Evolutionary conservation across 1,139 yeast species (phyloP).

Genomic region (Geotrichum candidum): DNA sequence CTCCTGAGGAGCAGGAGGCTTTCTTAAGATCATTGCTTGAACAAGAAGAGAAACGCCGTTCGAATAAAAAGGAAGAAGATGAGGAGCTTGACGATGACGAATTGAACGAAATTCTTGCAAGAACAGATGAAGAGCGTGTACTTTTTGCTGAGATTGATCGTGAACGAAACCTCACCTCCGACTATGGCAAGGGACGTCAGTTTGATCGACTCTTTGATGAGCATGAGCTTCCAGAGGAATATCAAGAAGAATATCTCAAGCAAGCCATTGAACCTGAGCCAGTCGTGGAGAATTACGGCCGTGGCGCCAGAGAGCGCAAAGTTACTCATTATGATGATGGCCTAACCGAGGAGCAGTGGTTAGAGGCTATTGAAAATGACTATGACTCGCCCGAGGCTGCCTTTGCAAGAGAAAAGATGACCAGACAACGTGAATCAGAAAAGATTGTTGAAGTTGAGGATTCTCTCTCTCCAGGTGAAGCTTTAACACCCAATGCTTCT

Average conservation of each 20-base stretch:
- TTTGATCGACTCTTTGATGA: slow-evolving; percentile 54
- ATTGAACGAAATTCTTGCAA: slow-evolving; percentile 78
- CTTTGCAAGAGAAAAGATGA: slow-evolving; percentile 38
- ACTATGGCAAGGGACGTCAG: slow-evolving; percentile 40
- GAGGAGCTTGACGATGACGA: slow-evolving; percentile 53
- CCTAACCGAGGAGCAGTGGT: slow-evolving; percentile 92
- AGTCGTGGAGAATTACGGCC: slow-evolving; percentile 45
- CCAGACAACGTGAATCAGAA: slow-evolving; percentile 20
- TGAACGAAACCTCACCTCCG: slow-evolving; percentile 45
- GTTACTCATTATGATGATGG: slow-evolving; percentile 84
- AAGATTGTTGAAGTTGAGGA: not conserved
- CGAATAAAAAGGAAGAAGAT: slow-evolving; percentile 54
- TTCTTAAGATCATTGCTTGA: slow-evolving; percentile 77
- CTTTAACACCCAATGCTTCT: not conserved
- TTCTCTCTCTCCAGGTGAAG: not conserved
- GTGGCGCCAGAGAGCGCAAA: slow-evolving; percentile 79
- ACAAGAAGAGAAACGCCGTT: slow-evolving; percentile 55
- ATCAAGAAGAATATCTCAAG: slow-evolving; percentile 61
- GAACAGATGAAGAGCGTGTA: slow-evolving; percentile 65
- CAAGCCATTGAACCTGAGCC: slow-evolving; percentile 27
- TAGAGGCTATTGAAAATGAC: slow-evolving; percentile 63
- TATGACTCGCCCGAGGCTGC: slow-evolving; percentile 67
- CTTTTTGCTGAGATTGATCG: slow-evolving; percentile 64
- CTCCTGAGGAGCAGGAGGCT: slow-evolving; percentile 95
- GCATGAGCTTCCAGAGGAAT: slow-evolving; percentile 72